These are phyloP conservation scores for Didymella glomerata DNA, from an alignment of 2,329 filamentous ascomycete species.

Conservation along the genomic window DNA sequence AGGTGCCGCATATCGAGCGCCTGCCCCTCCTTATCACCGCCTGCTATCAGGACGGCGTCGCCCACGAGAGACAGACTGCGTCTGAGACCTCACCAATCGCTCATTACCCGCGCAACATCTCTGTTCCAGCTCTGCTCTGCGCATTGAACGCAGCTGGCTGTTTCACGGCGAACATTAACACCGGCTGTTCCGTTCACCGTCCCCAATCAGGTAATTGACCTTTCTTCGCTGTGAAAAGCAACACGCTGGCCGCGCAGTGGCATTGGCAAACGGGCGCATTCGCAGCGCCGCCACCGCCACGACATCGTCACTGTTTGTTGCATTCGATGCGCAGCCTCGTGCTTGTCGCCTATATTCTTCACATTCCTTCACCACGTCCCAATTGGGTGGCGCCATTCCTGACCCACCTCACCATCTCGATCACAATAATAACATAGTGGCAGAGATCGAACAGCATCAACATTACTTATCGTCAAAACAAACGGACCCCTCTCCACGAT, in stretches of 20 bases:
- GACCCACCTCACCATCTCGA: constrained; percentile 30
- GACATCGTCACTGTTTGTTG: constrained; percentile 17
- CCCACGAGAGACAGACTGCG: constrained; percentile 40
- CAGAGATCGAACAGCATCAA: constrained; percentile 31
- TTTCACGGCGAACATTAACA: constrained; percentile 37
- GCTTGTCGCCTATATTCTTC: constrained; percentile 35
- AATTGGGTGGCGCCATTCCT: constrained; percentile 40
- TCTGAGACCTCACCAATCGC: constrained; percentile 29
- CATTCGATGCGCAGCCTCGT: constrained; percentile 41
- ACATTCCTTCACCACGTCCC: constrained; percentile 37
- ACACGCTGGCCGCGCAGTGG: constrained; percentile 4
- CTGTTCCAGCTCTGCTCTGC: constrained; percentile 34
- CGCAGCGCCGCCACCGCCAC: constrained; percentile 20
- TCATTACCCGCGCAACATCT: constrained; percentile 6
- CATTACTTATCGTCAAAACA: constrained; percentile 10
- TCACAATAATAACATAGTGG: constrained; percentile 42
- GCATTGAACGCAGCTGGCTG: constrained; percentile 26
- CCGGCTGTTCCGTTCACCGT: constrained; percentile 29
- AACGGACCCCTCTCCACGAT: constrained; percentile 9
- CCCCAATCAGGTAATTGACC: constrained; percentile 33
- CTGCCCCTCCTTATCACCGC: constrained; percentile 19
- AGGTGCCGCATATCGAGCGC: constrained; percentile 19
- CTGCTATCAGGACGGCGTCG: constrained; percentile 15
- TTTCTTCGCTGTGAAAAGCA: constrained; percentile 16
- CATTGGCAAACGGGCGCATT: constrained; percentile 8